A percentile compares a stretch with the other conserved stretches of the same genome.
Conservation (phyloP, 805 yeast species). For the Cyberlindnera misumaiensis region DNA sequence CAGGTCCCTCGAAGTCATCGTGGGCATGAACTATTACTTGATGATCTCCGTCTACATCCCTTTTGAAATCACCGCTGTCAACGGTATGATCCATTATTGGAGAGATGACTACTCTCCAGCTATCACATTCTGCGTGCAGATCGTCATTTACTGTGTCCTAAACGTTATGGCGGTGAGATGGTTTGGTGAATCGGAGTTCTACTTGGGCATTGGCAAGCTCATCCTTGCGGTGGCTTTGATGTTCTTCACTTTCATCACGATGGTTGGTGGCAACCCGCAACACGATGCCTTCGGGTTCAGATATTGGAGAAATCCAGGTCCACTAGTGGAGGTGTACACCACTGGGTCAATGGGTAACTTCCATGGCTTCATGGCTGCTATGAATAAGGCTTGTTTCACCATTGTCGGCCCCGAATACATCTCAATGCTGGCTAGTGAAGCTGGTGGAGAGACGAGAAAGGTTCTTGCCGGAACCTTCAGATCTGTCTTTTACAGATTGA, state of each 20-base stretch:
- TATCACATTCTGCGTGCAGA: slow-evolving; percentile 41
- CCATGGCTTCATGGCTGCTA: slow-evolving; percentile 64
- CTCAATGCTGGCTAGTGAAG: slow-evolving; percentile 76
- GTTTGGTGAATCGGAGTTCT: slow-evolving; percentile 48
- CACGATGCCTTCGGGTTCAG: slow-evolving; percentile 55
- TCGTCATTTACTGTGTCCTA: slow-evolving; percentile 46
- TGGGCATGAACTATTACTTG: slow-evolving; percentile 50
- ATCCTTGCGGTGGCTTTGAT: slow-evolving; percentile 61
- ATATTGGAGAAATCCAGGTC: slow-evolving; percentile 42
- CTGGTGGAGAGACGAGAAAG: slow-evolving; percentile 65
- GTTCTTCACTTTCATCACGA: too few species aligned
- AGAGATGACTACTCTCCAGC: slow-evolving; percentile 69
- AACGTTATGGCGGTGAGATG: slow-evolving; percentile 48
- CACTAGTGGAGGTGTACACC: slow-evolving; percentile 47
- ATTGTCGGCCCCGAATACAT: slow-evolving; percentile 82
- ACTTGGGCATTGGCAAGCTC: slow-evolving; percentile 64
- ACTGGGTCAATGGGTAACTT: slow-evolving; percentile 57
- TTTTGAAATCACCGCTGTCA: slow-evolving; percentile 45
- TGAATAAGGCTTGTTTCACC: slow-evolving; percentile 68
- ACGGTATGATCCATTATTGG: slow-evolving; percentile 49
- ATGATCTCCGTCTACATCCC: slow-evolving; percentile 47
- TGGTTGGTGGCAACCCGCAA: slow-evolving; percentile 80
- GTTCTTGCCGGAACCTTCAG: slow-evolving; percentile 67
- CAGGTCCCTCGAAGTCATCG: slow-evolving; percentile 54
- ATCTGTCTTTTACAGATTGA: slow-evolving; percentile 57